These are phyloP conservation scores for Ustilago hordei DNA, from an alignment of 1,284 basidiomycete species.

Conservation along the genomic window DNA sequence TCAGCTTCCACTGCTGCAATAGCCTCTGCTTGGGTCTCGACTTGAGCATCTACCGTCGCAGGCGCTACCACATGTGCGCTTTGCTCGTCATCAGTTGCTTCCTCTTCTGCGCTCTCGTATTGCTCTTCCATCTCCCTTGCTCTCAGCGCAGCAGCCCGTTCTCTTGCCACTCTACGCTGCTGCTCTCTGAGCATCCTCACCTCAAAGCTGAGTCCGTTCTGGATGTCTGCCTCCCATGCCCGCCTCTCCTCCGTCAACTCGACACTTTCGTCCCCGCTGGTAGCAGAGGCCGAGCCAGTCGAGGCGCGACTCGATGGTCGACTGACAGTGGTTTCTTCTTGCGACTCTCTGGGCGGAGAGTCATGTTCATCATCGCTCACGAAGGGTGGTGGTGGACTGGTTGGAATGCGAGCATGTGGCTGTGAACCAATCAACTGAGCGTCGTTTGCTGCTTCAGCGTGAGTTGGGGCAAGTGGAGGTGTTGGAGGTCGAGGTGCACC, in stretches of 20 bases:
- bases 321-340: conserved; percentile 4
- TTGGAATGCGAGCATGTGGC: conserved; percentile 42
- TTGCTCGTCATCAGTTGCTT: neutral
- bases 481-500: conserved; percentile 46
- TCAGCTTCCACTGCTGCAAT: neutral
- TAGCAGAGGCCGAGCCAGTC: conserved; percentile 18
- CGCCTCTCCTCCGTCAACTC: conserved; percentile 38
- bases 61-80: neutral
- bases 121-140: neutral
- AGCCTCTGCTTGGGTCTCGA: neutral
- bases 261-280: conserved; percentile 30
- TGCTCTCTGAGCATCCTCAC: conserved; percentile 43
- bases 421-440: conserved; percentile 42
- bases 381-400: conserved; percentile 60
- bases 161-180: conserved; percentile 49
- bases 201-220: conserved; percentile 41
- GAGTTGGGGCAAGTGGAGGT: conserved; percentile 41
- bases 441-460: conserved; percentile 26
- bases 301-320: conserved; percentile 21
- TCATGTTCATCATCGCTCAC: conserved; percentile 51
- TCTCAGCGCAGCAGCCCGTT: conserved; percentile 19
- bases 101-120: neutral
- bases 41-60: neutral
- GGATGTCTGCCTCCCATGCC: conserved; percentile 53
- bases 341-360: neutral